These are phyloP conservation scores for Phytophthora boehmeriae DNA, from an alignment of 352 stramenopile genomes.

Conservation along the genomic window DNA sequence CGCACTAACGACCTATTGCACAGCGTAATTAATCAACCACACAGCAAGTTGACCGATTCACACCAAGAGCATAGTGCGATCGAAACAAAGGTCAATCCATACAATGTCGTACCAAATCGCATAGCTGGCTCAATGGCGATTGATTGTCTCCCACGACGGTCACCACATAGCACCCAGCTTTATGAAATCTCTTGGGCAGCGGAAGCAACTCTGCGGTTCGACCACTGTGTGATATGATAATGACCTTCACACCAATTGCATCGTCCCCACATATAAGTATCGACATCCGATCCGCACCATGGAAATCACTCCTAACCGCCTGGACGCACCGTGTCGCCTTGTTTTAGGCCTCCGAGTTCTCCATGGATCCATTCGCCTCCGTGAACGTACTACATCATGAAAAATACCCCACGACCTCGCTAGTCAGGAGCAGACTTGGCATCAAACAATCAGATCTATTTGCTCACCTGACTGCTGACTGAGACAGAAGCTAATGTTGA, in stretches of 20 bases:
- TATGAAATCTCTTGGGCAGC: conserved; percentile 52
- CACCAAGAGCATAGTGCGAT: neutral
- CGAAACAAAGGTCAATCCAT: neutral
- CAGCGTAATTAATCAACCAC: too few species aligned
- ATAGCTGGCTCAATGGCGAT: conserved; percentile 39
- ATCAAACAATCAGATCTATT: conserved; percentile 3
- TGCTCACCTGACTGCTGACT: conserved; percentile 62
- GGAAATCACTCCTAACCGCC: neutral
- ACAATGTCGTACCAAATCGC: conserved; percentile 40
- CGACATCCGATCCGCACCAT: neutral
- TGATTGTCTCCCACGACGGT: conserved; percentile 51
- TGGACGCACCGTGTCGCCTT: conserved; percentile 57
- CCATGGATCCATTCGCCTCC: conserved; percentile 82
- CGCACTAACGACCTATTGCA: conserved; percentile 43
- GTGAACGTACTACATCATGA: conserved; percentile 62
- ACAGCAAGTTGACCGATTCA: neutral
- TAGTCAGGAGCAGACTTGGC: too few species aligned
- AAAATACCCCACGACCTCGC: neutral
- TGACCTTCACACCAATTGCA: conserved; percentile 34
- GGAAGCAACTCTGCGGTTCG: conserved; percentile 63
- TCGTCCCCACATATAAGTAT: neutral
- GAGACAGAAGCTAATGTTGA: conserved; percentile 78
- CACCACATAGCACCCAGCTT: conserved; percentile 46
- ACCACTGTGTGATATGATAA: conserved; percentile 79
- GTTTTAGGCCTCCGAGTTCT: conserved; percentile 70